phyloP scores from a whole-genome alignment of 768 basidiomycete species.

The Tricholomella constricta region DNA sequence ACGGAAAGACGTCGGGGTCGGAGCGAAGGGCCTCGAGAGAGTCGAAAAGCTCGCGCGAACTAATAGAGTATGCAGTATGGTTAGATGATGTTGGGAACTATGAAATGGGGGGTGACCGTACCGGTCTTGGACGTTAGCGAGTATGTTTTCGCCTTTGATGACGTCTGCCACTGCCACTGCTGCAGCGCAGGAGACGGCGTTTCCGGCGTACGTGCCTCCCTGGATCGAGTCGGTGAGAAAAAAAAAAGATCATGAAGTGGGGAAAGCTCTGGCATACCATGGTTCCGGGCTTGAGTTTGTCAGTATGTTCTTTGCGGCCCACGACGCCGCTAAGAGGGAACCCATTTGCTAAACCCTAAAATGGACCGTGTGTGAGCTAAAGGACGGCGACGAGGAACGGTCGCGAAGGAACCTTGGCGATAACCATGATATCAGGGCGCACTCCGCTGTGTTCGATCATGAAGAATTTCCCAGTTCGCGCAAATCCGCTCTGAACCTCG shows the following conservation, averaged over 20 bases:
- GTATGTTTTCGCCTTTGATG: constrained; percentile 79
- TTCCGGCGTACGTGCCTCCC: constrained; percentile 93
- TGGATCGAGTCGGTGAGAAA: constrained; percentile 21
- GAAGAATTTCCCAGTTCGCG: constrained; percentile 82
- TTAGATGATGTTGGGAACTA: not conserved
- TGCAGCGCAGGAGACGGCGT: constrained; percentile 90
- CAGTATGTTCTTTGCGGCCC: constrained; percentile 78
- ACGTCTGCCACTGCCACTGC: constrained; percentile 81
- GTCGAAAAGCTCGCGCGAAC: constrained; percentile 72
- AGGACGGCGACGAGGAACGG: not conserved
- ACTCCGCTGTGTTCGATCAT: constrained; percentile 84
- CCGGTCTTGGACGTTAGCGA: constrained; percentile 79
- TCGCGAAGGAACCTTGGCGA: constrained; percentile 69
- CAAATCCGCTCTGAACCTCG: constrained; percentile 91
- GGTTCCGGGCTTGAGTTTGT: constrained; percentile 74
- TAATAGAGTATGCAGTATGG: constrained; percentile 24
- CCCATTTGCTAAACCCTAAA: constrained; percentile 82
- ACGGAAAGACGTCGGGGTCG: constrained; percentile 50
- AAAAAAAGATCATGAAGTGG: not conserved
- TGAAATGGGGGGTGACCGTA: constrained; percentile 26
- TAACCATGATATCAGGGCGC: constrained; percentile 83
- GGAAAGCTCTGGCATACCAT: constrained; percentile 56
- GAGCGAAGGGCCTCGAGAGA: constrained; percentile 57
- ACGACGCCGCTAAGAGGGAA: constrained; percentile 92
- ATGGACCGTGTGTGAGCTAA: not conserved